Evolutionary conservation across 2,329 filamentous ascomycete genomes (phyloP).

Genomic region (Fusarium udum): DNA sequence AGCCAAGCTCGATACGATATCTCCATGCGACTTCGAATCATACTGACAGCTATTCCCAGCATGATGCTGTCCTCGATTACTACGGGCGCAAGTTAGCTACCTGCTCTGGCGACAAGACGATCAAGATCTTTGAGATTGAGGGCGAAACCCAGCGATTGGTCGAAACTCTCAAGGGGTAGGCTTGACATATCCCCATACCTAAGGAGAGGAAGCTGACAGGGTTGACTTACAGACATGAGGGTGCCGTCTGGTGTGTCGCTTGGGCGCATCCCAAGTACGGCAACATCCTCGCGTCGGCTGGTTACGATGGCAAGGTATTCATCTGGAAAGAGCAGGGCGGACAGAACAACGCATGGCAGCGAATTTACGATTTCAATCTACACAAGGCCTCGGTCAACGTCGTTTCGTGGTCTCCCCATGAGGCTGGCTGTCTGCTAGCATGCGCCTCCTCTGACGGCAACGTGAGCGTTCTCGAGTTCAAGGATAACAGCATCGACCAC

Average conservation of each 20-base stretch:
- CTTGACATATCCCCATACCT: neutral
- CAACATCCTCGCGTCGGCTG: conserved; percentile 94
- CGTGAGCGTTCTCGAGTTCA: conserved; percentile 95
- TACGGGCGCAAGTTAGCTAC: conserved; percentile 96
- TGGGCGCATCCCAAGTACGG: conserved; percentile 99
- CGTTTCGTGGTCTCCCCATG: conserved; percentile 96
- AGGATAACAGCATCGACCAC: conserved; percentile 92
- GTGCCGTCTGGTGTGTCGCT: conserved; percentile 95
- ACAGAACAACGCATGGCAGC: conserved; percentile 73
- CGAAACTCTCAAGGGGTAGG: conserved; percentile 93
- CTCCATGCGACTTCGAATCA: conserved; percentile 19
- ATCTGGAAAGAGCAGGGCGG: conserved; percentile 92
- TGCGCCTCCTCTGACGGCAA: conserved; percentile 94
- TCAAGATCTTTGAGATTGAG: conserved; percentile 99
- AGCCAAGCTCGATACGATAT: neutral
- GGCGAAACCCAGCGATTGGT: conserved; percentile 88
- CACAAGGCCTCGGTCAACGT: conserved; percentile 98
- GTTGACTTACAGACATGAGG: conserved; percentile 77
- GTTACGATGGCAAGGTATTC: conserved; percentile 97
- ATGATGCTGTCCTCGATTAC: conserved; percentile 98
- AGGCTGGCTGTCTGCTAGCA: conserved; percentile 92
- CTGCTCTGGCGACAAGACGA: conserved; percentile 96
- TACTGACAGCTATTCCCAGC: conserved; percentile 60
- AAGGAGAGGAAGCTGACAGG: conserved; percentile 23
- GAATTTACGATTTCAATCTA: conserved; percentile 90